Percentiles rank a stretch among this genome's conserved stretches.
Evolutionary conservation across 169 alveolate species (phyloP).

Genomic region (Plasmodium vivax): DNA sequence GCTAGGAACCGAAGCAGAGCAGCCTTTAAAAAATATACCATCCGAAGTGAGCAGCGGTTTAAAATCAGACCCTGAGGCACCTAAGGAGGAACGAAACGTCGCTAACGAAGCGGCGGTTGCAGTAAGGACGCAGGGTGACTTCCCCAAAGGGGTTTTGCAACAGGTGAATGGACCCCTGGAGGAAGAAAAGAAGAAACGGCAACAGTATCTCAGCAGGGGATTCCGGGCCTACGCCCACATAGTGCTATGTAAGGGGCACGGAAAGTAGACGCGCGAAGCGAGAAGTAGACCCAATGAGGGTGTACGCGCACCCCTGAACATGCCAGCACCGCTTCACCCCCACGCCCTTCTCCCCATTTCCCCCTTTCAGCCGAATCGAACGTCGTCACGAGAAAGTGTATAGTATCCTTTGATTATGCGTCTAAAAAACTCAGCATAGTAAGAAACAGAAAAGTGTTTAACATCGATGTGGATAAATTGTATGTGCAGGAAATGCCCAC

Average conservation of each 20-base stretch:
- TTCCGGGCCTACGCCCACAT: constrained; percentile 35
- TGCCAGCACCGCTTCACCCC: not conserved
- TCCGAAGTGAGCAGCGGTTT: not conserved
- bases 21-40: not conserved
- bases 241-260: constrained; percentile 22
- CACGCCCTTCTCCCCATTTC: not conserved
- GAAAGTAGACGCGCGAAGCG: not conserved
- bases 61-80: not conserved
- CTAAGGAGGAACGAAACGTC: not conserved
- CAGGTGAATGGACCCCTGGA: not conserved
- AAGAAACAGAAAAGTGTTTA: constrained; percentile 26
- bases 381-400: constrained; percentile 38
- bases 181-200: not conserved
- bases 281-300: not conserved
- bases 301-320: not conserved
- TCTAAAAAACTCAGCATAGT: constrained; percentile 4
- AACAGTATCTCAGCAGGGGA: constrained; percentile 14
- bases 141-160: not conserved
- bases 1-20: not conserved
- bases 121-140: not conserved
- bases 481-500: constrained; percentile 44
- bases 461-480: constrained; percentile 16
- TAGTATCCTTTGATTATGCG: not conserved
- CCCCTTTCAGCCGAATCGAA: constrained; percentile 18
- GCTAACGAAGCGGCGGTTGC: not conserved